Evolutionary conservation across 2,329 filamentous ascomycete species (phyloP), one percentile per base, ranked within the genome.

Genomic region (Aspergillus proliferans): DNA sequence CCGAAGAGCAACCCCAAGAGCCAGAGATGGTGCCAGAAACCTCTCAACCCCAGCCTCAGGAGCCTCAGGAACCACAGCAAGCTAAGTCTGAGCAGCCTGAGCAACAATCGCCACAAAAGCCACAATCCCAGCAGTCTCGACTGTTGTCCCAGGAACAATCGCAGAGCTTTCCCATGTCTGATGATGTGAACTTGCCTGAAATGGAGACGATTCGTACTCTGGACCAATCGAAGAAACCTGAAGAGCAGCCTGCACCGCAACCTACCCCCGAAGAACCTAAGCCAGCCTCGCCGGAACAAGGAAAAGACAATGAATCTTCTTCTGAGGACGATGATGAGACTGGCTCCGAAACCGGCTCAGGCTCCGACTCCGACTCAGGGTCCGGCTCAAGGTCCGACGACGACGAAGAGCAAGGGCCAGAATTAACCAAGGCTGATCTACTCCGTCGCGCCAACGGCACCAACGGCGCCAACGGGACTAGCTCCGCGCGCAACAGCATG

Each of bases 301-400:
- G 49, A 9, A 34, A 45, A 10, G 36, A 49, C 6, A 39, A 46
- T n/a, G 30, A 45, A 26, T 47, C 47, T 12, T 51, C 52, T 4
- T 46, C 49, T 4, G 47, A 47, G 5, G 47, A 28, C 6, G 26
- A 10, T 12, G 10, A 30, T 9, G 26, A 30, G 26, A 30, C 26
- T 12, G 26, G 12, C 9, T 30, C 26, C 26, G 10, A 30, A 30
- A 30, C 26, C 12, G 26, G 26, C 1, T 12, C 26, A 12, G 10
- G 10, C 26, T 30, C 26, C 6, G 47, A 47, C 10, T 51, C 50
- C 2, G 34, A 48, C 4, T 47, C 36, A 4, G 38, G 47, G 14
- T 42, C 45, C 14, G 52, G 41, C 15, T 45, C 44, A n/a, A 44
- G 33, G 19, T 19, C 33, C 26, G 46, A 46, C 1, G 36, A 43